Evolutionary conservation across 305 asterid genomes (phyloP), one percentile per base, ranked within the genome.

Genomic region (Lippia alba): DNA sequence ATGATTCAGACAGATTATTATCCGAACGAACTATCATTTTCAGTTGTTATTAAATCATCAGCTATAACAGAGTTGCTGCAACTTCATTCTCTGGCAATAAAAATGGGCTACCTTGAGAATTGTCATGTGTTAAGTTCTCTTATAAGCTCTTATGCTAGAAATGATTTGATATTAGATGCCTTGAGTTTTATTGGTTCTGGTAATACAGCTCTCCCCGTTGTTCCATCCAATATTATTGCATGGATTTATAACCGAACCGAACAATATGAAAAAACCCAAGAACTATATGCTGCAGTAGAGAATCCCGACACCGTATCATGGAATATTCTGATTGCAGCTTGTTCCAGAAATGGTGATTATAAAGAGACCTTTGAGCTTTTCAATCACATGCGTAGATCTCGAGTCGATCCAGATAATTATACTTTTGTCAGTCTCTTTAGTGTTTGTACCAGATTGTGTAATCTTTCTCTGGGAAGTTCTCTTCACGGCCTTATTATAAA

Each of bases 291-390:
- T 63, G 65, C 57, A 24, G 70, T 87, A 53, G 85, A 82, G 64
- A 81, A 87, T 50, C 90, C 90, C 55, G 86, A 87, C 64, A 56
- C 58, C 32, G 14, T 81, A 60, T 87, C 92, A 40, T 84, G 90
- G 92, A 84, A 87, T 56, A 80, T 79, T 49, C 74, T 84, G 78
- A 82, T 86, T 66, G 82, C 86, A 34, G 81, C 92, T 60, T 87
- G 92, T 75, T 82, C 92, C 16, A 71, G 85, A 15, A 87, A 78
- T 69, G 85, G 86, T 61, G 86, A 87, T 73, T 70, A 78, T 16
- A 40, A 53, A 66, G 88, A 82, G 77, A 84, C 72, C 55, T 84
- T 84, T 70, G 88, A 82, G 62, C 85, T 87, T 56, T 74, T 87
- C 12, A 51, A 73, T 19, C 86, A 87, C 41, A 84, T 86, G 92